These are phyloP conservation scores for Acer saccharum DNA, from an alignment of 345 rosid genomes.

Conservation along the genomic window DNA sequence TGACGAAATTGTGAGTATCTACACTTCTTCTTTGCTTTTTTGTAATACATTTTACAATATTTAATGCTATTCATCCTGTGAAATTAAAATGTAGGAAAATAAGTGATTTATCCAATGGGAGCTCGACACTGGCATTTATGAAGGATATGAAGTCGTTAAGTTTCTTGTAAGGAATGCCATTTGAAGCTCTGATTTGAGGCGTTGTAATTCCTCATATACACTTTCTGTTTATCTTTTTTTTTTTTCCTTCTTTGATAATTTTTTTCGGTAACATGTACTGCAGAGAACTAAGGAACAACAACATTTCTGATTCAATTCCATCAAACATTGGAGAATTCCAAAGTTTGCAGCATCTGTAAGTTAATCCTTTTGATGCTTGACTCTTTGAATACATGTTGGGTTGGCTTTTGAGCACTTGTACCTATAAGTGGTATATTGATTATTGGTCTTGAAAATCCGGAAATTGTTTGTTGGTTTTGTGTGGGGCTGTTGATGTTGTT, in stretches of 20 bases:
- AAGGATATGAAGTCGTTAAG: slow-evolving; percentile 42
- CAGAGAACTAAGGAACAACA: slow-evolving; percentile 60
- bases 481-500: neutral
- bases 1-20: slow-evolving; percentile 58
- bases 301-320: slow-evolving; percentile 59
- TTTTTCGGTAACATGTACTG: slow-evolving; percentile 1
- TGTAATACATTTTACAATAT: neutral
- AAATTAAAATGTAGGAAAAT: slow-evolving; percentile 51
- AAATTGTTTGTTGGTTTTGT: too few species aligned
- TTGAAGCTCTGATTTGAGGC: slow-evolving; percentile 7
- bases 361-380: slow-evolving; percentile 7
- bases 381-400: neutral
- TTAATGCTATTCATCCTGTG: slow-evolving; percentile 4
- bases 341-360: slow-evolving; percentile 59
- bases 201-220: neutral
- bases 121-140: slow-evolving; percentile 54
- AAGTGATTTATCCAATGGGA: slow-evolving; percentile 60
- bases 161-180: slow-evolving; percentile 41
- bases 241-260: neutral
- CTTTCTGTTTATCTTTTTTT: neutral
- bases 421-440: too few species aligned
- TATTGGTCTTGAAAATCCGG: too few species aligned
- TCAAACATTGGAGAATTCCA: slow-evolving; percentile 50
- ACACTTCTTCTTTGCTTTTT: neutral
- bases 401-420: neutral